These are phyloP conservation scores for Durotheca rogersii DNA, from an alignment of 495 filamentous ascomycete genomes.

Conservation along the genomic window DNA sequence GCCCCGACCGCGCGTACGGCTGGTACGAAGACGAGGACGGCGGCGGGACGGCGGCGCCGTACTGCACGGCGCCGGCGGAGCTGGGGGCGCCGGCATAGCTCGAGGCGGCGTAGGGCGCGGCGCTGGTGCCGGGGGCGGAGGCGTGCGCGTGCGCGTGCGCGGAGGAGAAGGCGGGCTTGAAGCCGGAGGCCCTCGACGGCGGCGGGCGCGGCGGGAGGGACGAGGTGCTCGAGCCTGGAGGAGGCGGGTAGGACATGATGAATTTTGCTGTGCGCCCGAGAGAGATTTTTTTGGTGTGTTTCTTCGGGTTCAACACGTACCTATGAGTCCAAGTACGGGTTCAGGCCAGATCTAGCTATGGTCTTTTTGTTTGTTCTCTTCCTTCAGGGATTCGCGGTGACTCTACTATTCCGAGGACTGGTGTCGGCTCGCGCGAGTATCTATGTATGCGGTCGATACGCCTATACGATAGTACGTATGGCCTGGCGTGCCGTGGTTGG, in stretches of 20 bases:
- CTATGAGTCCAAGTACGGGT: constrained; percentile 45
- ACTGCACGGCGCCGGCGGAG: constrained; percentile 40
- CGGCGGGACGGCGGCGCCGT: constrained; percentile 34
- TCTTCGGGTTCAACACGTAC: constrained; percentile 48
- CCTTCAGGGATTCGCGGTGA: no score
- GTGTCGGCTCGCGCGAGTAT: neutral
- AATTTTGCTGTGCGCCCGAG: constrained; percentile 59
- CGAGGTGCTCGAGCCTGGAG: constrained; percentile 73
- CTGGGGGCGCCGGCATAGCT: constrained; percentile 36
- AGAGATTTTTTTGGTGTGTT: constrained; percentile 19
- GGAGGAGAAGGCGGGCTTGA: constrained; percentile 60
- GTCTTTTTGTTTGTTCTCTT: neutral
- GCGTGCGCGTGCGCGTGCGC: constrained; percentile 35
- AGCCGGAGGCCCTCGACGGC: constrained; percentile 58
- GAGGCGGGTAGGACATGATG: constrained; percentile 93
- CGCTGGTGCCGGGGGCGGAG: constrained; percentile 30
- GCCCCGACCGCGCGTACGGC: constrained; percentile 37
- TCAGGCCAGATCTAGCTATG: neutral
- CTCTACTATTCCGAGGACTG: no score
- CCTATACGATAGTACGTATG: neutral
- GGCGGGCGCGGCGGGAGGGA: constrained; percentile 85
- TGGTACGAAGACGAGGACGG: constrained; percentile 34
- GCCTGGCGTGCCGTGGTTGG: neutral
- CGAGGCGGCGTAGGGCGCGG: constrained; percentile 39
- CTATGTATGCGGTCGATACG: neutral